Evolutionary conservation across 2,329 filamentous ascomycete species (phyloP).

Genomic region (Claviceps pazoutovae): DNA sequence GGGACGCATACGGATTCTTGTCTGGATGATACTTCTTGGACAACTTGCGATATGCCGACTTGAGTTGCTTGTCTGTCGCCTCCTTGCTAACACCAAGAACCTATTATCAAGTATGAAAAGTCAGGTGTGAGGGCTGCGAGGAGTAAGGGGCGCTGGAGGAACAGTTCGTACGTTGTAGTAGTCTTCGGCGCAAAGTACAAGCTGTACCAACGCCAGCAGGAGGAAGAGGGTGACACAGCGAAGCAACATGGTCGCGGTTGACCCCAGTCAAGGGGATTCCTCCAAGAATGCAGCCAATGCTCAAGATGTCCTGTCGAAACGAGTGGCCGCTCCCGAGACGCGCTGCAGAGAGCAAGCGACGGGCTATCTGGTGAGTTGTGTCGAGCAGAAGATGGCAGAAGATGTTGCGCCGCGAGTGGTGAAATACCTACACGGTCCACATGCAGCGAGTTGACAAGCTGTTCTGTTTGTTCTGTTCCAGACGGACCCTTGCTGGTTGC

Average conservation of each 20-base stretch:
- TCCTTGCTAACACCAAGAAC: slow-evolving; percentile 66
- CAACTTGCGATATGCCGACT: slow-evolving; percentile 79
- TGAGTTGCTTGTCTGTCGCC: slow-evolving; percentile 77
- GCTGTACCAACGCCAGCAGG: slow-evolving; percentile 38
- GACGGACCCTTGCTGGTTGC: background rate
- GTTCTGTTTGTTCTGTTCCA: background rate
- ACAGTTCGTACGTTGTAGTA: slow-evolving; percentile 55
- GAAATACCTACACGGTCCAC: too few species aligned
- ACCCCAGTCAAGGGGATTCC: slow-evolving; percentile 7
- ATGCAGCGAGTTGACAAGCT: background rate
- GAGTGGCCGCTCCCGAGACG: background rate
- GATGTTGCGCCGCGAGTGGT: background rate
- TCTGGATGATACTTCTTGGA: slow-evolving; percentile 96
- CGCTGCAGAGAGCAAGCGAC: slow-evolving; percentile 2
- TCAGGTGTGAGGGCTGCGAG: background rate
- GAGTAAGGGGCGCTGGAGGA: background rate
- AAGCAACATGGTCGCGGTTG: slow-evolving; percentile 34
- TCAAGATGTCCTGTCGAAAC: background rate
- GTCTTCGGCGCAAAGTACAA: slow-evolving; percentile 50
- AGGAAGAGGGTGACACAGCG: slow-evolving; percentile 34
- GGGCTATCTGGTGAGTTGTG: slow-evolving; percentile 2
- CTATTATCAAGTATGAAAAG: slow-evolving; percentile 24
- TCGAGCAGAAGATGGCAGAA: background rate
- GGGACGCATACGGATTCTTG: slow-evolving; percentile 72
- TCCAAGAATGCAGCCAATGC: background rate